Percentiles rank a stretch among this genome's conserved stretches.
Evolutionary conservation across 371 early-diverging fungal genomes (phyloP).

Genomic region (Enterocytospora artemiae): DNA sequence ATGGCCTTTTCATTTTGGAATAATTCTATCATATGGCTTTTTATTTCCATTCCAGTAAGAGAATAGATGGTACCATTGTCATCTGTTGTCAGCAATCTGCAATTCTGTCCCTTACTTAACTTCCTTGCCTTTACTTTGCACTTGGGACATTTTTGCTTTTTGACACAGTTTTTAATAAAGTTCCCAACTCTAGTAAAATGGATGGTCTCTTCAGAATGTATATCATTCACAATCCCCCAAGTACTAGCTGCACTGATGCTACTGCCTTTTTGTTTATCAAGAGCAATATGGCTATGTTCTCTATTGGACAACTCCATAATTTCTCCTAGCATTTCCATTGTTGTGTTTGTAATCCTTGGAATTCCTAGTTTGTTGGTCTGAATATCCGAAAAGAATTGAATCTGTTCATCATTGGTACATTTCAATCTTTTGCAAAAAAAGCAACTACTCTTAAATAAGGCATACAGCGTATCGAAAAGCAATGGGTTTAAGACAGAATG

Average conservation of each 20-base stretch:
- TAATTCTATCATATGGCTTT: conserved; percentile 16
- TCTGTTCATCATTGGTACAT: conserved; percentile 56
- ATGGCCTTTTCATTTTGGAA: conserved; percentile 33
- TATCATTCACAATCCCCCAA: conserved; percentile 19
- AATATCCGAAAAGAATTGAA: conserved; percentile 26
- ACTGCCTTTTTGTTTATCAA: neutral
- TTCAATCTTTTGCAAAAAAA: conserved; percentile 76
- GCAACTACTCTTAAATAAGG: conserved; percentile 73
- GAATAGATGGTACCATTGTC: too few species aligned
- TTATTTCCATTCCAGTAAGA: conserved; percentile 18
- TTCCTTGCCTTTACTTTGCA: too few species aligned
- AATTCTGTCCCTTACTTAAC: too few species aligned
- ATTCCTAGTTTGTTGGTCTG: conserved; percentile 30
- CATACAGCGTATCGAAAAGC: conserved; percentile 72
- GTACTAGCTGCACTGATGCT: conserved; percentile 27
- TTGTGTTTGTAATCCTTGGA: neutral
- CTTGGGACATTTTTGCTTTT: too few species aligned
- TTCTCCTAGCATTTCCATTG: conserved; percentile 3
- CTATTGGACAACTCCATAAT: conserved; percentile 9
- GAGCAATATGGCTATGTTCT: neutral
- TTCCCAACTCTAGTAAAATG: too few species aligned
- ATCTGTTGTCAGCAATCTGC: too few species aligned
- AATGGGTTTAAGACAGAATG: conserved; percentile 65
- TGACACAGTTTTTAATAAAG: too few species aligned
- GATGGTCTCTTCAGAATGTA: too few species aligned